Percentiles rank a stretch among this genome's conserved stretches.
Conservation (phyloP, 495 filamentous ascomycete species). For the Trichocladium antarcticum region DNA sequence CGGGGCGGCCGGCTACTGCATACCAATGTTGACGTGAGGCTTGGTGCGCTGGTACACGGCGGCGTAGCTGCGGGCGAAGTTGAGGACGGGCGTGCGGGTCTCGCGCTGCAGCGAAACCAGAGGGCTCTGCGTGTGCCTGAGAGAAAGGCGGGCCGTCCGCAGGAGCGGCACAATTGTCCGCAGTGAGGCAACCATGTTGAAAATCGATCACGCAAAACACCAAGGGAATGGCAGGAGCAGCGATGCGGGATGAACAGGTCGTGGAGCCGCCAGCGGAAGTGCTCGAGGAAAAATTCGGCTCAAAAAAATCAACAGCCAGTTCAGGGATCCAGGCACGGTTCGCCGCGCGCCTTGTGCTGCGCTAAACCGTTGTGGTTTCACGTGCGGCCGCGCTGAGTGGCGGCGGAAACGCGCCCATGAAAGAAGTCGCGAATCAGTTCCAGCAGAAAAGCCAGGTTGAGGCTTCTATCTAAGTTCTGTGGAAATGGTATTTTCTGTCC, state of each 20-base stretch:
- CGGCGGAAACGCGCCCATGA: neutral
- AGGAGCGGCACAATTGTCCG: constrained; percentile 58
- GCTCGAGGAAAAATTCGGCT: constrained; percentile 17
- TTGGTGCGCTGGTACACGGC: constrained; percentile 84
- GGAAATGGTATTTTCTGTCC: no score
- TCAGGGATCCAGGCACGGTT: constrained; percentile 4
- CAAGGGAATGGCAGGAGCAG: constrained; percentile 24
- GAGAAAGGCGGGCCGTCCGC: constrained; percentile 53
- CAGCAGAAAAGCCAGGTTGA: no score
- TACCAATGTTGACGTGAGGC: constrained; percentile 97
- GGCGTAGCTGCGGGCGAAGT: constrained; percentile 61
- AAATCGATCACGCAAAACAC: constrained; percentile 17
- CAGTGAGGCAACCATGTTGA: constrained; percentile 54
- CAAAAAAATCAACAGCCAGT: constrained; percentile 6
- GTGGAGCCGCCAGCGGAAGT: neutral
- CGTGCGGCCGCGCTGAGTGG: neutral
- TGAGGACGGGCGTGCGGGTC: constrained; percentile 54
- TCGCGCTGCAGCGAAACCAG: constrained; percentile 49
- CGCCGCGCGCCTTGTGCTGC: constrained; percentile 5
- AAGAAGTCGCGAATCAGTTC: neutral
- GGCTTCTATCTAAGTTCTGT: no score
- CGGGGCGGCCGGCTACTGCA: constrained; percentile 11
- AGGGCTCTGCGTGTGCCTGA: constrained; percentile 55
- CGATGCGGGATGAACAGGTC: constrained; percentile 13
- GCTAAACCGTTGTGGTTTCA: neutral